Evolutionary conservation across 2,329 filamentous ascomycete species (phyloP), one percentile per base, ranked within the genome.

Genomic region (Fusarium sublunatum): DNA sequence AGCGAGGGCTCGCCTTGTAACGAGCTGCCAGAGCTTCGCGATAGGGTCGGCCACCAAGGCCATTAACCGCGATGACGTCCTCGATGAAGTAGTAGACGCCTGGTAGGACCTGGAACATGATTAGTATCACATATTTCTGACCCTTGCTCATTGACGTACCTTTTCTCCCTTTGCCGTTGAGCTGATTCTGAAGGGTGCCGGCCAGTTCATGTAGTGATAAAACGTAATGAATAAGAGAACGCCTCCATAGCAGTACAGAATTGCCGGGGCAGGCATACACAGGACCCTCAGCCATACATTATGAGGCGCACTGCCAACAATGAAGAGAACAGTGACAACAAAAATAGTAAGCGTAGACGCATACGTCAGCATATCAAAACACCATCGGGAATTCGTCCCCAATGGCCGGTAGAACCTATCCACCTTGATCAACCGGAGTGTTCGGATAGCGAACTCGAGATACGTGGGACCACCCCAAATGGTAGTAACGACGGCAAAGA

Each of bases 51-150:
- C 77, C 77, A 9, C 85, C 87, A 4, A 81, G 83, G 19, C 86
- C 88, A 69, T 90, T 88, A 36, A 91, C 88, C 5, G 86, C 87
- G 12, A 89, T 82, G 24, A 89, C 81, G 67, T 91, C 88, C 73
- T 91, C 88, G 25, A 90, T 84, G 28, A 90, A 80, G 45, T 88
- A 88, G 65, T 88, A 88, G 2, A 85, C 80, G 3, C 85, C 82
- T 0, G 88, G 88, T 4, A 83, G 81, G 54, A 89, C 83, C 71
- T 78, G n/a, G 1, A 1, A 34, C 6, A 36, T 11, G 1, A 41
- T 71, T 50, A 80, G 81, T 6, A 55, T n/a, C 5, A 2, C 4
- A 4, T 24, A 7, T 1, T n/a, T 1, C 10, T 19, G 12, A 7
- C n/a, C 3, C 1, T 6, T 32, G 11, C 3, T 35, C 7, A 7